A percentile compares a stretch with the other conserved stretches of the same genome.
phyloP scores from a whole-genome alignment of 2,329 filamentous ascomycete species.

The Blumeriella jaapii region DNA sequence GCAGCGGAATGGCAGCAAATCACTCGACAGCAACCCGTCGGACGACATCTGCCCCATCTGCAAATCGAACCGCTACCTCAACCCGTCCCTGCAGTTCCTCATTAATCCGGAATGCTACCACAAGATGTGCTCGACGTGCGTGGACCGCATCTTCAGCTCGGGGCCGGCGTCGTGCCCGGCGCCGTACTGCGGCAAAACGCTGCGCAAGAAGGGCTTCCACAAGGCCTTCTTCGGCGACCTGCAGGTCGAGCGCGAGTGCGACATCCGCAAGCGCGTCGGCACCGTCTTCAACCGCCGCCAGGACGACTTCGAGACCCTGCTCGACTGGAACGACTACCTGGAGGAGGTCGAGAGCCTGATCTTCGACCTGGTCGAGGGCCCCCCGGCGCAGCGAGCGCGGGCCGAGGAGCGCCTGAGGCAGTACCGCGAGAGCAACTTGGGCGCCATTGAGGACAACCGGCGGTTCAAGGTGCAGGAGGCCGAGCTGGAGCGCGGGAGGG shows the following conservation, averaged over 20 bases:
- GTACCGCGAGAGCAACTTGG: constrained; percentile 65
- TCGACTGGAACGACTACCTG: constrained; percentile 86
- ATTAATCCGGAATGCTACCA: constrained; percentile 99
- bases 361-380: constrained; percentile 70
- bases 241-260: constrained; percentile 80
- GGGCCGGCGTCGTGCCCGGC: constrained; percentile 90
- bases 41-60: constrained; percentile 87
- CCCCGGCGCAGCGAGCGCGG: constrained; percentile 40
- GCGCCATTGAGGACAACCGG: constrained; percentile 52
- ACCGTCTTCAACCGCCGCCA: constrained; percentile 77
- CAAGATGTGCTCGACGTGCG: constrained; percentile 94
- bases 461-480: constrained; percentile 43
- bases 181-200: constrained; percentile 73
- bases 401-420: constrained; percentile 42
- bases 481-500: constrained; percentile 38
- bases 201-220: constrained; percentile 76
- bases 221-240: constrained; percentile 86
- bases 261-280: constrained; percentile 72
- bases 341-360: constrained; percentile 85
- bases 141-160: constrained; percentile 84
- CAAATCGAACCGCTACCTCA: constrained; percentile 93
- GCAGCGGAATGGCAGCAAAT: constrained; percentile 13
- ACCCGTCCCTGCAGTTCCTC: constrained; percentile 85
- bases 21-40: constrained; percentile 18
- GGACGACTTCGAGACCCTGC: constrained; percentile 79